Base-by-base conservation (phyloP, 129 eudicot genomes). In the Helichrysum umbraculigerum region DNA sequence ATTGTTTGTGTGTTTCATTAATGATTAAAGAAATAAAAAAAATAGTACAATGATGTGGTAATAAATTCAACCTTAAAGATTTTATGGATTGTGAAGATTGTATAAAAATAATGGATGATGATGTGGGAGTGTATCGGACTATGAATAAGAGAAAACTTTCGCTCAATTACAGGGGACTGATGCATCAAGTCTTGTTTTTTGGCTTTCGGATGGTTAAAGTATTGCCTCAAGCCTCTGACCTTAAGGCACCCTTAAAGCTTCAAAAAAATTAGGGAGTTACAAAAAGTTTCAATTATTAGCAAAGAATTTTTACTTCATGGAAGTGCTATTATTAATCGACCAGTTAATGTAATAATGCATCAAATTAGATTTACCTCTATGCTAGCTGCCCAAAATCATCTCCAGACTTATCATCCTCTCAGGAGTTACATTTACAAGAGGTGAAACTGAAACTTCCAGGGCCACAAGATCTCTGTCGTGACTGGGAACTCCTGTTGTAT, bases 331-430 rank as follows among this genome's bases (percentile, higher is more conserved):
- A 25, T 4, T 10, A 8, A 29, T 0, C 37, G 5, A 22, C 34
- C 34, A 16, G 9, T 66, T 65, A 4, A 34, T 1, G 28, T 33
- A 16, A 66, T 34, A 66, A 66, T 32, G 50, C 33, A 9, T 62
- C 3, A 66, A 21, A 59, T 39, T 20, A 70, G 52, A 15, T 25
- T 51, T 70, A 91, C 92, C 97, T 89, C 77, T 44, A 91, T 0
- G 92, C 71, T 70, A 92, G 83, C 70, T 85, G 92, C 9, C 80
- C 70, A 78, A 84, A 89, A 32, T 87, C 96, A 84, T 89, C 98
- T 73, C 87, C 93, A 3, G 91, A 71, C 66, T 92, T 93, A 20
- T 92, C 96, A 78, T 86, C 96, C 72, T 92, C 98, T 92, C 98
- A 7, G 84, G 89, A 72, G 80, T 83, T 71, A 81, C 84, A 79